phyloP scores from a whole-genome alignment of 2,329 filamentous ascomycete species.

The Biscogniauxia sp. region DNA sequence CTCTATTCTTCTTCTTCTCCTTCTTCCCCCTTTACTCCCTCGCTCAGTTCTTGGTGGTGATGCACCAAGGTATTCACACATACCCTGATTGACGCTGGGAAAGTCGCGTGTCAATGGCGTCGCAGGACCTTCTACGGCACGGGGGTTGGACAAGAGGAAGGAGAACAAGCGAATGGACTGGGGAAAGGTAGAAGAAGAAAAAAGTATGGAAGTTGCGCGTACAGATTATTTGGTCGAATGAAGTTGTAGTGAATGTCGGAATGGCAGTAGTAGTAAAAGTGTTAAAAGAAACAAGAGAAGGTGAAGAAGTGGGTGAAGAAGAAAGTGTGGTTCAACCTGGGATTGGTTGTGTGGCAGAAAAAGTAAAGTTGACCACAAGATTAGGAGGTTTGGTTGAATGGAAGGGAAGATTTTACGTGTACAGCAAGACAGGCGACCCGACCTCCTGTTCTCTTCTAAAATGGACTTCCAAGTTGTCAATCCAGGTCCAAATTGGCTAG shows the following conservation, averaged over 20 bases:
- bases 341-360: slow-evolving; percentile 6
- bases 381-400: slow-evolving; percentile 18
- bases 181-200: slow-evolving; percentile 6
- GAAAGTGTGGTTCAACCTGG: not conserved
- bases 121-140: slow-evolving; percentile 20
- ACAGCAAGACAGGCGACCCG: slow-evolving; percentile 18
- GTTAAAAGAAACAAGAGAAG: not conserved
- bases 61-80: slow-evolving; percentile 21
- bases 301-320: not conserved
- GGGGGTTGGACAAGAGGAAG: slow-evolving; percentile 7
- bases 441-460: slow-evolving; percentile 17
- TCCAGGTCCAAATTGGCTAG: not conserved
- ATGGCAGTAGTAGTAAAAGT: slow-evolving; percentile 9
- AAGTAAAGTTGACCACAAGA: slow-evolving; percentile 20
- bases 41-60: slow-evolving; percentile 2
- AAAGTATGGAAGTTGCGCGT: slow-evolving; percentile 18
- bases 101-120: slow-evolving; percentile 38
- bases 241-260: slow-evolving; percentile 17
- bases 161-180: slow-evolving; percentile 26
- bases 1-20: no score
- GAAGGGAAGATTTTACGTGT: slow-evolving; percentile 19
- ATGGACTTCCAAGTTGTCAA: not conserved
- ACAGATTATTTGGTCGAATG: slow-evolving; percentile 7
- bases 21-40: no score
- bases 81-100: slow-evolving; percentile 23